Base-by-base conservation (phyloP, 129 eudicot genomes). In the Arctium lappa region DNA sequence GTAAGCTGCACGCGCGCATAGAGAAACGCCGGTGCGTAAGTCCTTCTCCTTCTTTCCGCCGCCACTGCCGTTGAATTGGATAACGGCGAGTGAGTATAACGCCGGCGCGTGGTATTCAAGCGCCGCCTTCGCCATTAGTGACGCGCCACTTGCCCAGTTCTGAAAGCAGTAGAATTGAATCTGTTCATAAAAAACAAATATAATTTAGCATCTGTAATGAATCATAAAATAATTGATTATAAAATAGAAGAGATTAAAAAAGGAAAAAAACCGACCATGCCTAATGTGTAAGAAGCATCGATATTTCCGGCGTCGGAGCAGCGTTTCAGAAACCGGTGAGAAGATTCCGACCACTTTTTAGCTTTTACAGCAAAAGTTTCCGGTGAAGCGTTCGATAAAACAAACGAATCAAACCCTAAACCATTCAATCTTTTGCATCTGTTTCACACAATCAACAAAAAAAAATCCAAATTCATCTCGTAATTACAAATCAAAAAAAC, bases 11-110 rank as follows among this genome's bases (percentile, higher is more conserved):
- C 84, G 86, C 10, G 83, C 83, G 1, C 90, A 87, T 1, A 87
- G 84, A 12, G 86, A 79, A 65, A 84, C 84, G 36, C 88, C 90
- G 29, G 83, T 86, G 68, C 74, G 75, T 22, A 77, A 44, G 48
- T 87, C 83, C 46, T 76, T 84, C 8, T 68, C 31, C 53, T 70
- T 50, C 74, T 80, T 83, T 0, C 79, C 12, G 29, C 90, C 79
- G 1, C 90, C 90, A 18, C 90, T 87, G 0, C 90, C 88, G 72
- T 84, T 87, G 81, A 87, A 87, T 37, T 84, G 90, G 15, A 87
- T 84, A 6, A 87, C 74, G 10, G 90, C 88, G 9, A 87, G 90
- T 8, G 90, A 87, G 84, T 84, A 84, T 18, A 84, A 68, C 15
- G 90, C 80, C 31, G 86, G 78, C 37, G 88, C 88, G 86, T 87